Evolutionary conservation across 2,329 filamentous ascomycete species (phyloP).

Genomic region (Akanthomyces uredinophilus): DNA sequence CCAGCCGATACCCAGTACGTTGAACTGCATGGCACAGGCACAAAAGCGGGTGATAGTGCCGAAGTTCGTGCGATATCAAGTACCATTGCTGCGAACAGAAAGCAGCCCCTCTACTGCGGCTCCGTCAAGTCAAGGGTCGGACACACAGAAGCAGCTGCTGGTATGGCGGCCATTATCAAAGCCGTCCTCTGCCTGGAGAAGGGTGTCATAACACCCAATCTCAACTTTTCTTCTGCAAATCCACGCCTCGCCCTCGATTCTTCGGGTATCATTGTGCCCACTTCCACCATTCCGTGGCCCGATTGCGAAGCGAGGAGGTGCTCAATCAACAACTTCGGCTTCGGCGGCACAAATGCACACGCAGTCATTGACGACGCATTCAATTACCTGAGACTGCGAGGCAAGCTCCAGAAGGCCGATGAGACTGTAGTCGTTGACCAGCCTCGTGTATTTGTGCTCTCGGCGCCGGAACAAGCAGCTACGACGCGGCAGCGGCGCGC

Average conservation of each 20-base stretch:
- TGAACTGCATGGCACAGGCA: conserved; percentile 38
- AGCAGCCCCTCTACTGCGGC: conserved; percentile 17
- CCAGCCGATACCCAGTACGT: conserved; percentile 23
- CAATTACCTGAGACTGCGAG: neutral
- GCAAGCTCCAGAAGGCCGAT: neutral
- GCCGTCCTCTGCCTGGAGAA: conserved; percentile 17
- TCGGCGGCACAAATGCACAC: conserved; percentile 21
- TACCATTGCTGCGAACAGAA: conserved; percentile 14
- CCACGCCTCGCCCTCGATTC: neutral
- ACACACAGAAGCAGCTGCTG: conserved; percentile 19
- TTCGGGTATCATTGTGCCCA: conserved; percentile 20
- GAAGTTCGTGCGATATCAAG: conserved; percentile 17
- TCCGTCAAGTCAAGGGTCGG: conserved; percentile 22
- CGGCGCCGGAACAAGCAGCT: conserved; percentile 25
- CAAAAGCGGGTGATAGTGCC: conserved; percentile 26
- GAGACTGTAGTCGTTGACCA: neutral
- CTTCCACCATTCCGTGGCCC: conserved; percentile 11
- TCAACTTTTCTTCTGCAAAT: neutral
- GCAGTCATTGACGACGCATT: conserved; percentile 18
- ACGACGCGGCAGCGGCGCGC: neutral
- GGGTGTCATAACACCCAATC: conserved; percentile 17
- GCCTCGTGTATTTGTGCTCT: conserved; percentile 26
- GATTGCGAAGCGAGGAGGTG: conserved; percentile 1
- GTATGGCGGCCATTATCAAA: conserved; percentile 19
- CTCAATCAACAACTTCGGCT: conserved; percentile 21